Evolutionary conservation across 140 eudicot genomes (phyloP).

Genomic region (Cichorium intybus): DNA sequence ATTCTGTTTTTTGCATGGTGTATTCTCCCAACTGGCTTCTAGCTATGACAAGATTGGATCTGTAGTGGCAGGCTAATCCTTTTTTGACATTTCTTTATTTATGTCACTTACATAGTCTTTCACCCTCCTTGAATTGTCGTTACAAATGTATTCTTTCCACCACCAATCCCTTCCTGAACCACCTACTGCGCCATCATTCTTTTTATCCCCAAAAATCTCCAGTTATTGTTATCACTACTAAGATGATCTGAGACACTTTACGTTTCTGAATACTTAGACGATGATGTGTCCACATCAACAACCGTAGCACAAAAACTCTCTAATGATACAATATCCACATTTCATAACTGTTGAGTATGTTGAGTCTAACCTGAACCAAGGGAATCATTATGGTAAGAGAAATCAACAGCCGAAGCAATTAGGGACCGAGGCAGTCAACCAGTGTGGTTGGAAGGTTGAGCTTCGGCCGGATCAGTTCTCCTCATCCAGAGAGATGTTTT

Average conservation of each 20-base stretch:
- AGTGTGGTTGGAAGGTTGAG: too few species aligned
- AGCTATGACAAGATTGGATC: slow-evolving; percentile 38
- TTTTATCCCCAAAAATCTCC: slow-evolving; percentile 51
- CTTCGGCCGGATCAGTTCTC: too few species aligned
- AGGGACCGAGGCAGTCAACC: too few species aligned
- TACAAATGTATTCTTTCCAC: slow-evolving; percentile 89
- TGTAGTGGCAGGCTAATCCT: slow-evolving; percentile 56
- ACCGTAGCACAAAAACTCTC: slow-evolving; percentile 48
- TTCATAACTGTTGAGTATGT: too few species aligned
- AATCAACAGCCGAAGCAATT: too few species aligned
- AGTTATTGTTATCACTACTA: slow-evolving; percentile 69
- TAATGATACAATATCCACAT: slow-evolving; percentile 56
- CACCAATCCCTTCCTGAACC: slow-evolving; percentile 94
- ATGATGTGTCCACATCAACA: slow-evolving; percentile 50
- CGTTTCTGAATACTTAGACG: slow-evolving; percentile 64
- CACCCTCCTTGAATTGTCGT: slow-evolving; percentile 80
- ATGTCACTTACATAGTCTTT: slow-evolving; percentile 97
- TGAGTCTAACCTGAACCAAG: too few species aligned
- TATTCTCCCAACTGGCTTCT: slow-evolving; percentile 23
- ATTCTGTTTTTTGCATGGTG: slow-evolving; percentile 47
- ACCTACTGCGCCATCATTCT: slow-evolving; percentile 31
- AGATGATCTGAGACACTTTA: slow-evolving; percentile 62
- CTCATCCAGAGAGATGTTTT: too few species aligned
- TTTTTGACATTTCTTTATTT: slow-evolving; percentile 80
- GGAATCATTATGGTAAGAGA: too few species aligned